These are phyloP conservation scores for Vicia sativa DNA, from an alignment of 306 rosid genomes.

Conservation along the genomic window DNA sequence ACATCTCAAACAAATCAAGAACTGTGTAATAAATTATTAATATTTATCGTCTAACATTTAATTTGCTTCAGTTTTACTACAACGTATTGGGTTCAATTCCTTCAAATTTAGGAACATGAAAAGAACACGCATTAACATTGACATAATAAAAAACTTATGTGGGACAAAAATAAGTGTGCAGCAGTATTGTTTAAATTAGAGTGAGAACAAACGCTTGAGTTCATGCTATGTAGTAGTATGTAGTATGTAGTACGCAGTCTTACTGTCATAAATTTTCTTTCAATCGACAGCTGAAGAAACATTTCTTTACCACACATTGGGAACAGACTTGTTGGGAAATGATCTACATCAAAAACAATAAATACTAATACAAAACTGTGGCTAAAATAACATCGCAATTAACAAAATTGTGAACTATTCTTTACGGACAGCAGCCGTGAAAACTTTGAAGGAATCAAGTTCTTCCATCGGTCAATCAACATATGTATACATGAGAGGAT, in stretches of 20 bases:
- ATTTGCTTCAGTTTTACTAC: no score
- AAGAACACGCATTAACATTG: background rate
- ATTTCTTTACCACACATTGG: slow-evolving; percentile 14
- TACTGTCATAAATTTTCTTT: slow-evolving; percentile 4
- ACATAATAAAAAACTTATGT: background rate
- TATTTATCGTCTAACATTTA: no score
- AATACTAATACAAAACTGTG: no score
- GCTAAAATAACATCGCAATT: slow-evolving; percentile 22
- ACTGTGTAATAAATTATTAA: no score
- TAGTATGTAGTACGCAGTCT: slow-evolving; percentile 6
- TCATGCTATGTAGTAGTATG: background rate
- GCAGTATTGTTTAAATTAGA: background rate
- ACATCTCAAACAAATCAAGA: no score
- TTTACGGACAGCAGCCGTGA: slow-evolving; percentile 20
- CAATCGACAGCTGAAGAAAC: slow-evolving; percentile 11
- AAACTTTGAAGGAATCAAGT: slow-evolving; percentile 25
- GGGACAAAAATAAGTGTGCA: background rate
- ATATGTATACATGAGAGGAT: slow-evolving; percentile 14
- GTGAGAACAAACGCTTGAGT: background rate
- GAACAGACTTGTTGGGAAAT: slow-evolving; percentile 6
- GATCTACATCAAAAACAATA: no score
- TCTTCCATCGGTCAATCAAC: slow-evolving; percentile 31
- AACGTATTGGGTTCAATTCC: no score
- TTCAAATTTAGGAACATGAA: background rate
- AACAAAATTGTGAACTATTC: slow-evolving; percentile 17